Conservation (phyloP, 129 eudicot genomes). For the Saposhnikovia divaricata region DNA sequence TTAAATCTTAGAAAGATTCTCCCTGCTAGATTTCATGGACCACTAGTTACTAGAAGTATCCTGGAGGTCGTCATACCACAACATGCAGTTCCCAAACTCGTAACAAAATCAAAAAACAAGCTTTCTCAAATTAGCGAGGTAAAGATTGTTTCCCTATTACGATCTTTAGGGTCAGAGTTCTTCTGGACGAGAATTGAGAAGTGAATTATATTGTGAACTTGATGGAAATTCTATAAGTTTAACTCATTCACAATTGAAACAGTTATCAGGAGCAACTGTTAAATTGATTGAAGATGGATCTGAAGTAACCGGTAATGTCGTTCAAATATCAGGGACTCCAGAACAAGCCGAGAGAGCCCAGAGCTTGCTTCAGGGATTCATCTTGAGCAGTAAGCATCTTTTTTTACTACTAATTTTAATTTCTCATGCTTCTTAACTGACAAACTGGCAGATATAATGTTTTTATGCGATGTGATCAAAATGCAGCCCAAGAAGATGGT, state of each 20-base stretch:
- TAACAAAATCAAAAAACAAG: constrained; percentile 68
- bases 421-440: background rate
- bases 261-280: constrained; percentile 96
- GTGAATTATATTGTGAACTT: background rate
- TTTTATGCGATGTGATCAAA: background rate
- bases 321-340: constrained; percentile 83
- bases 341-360: constrained; percentile 99
- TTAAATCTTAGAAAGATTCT: background rate
- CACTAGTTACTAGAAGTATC: constrained; percentile 81
- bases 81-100: constrained; percentile 78
- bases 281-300: constrained; percentile 61
- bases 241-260: constrained; percentile 25
- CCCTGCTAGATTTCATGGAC: constrained; percentile 49
- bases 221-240: background rate
- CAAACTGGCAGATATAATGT: background rate
- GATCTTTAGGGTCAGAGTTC: background rate
- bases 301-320: constrained; percentile 59
- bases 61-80: constrained; percentile 93
- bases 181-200: background rate
- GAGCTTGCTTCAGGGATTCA: constrained; percentile 97
- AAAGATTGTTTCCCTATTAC: background rate
- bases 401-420: background rate
- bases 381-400: constrained; percentile 77
- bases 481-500: constrained; percentile 12
- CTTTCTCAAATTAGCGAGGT: constrained; percentile 96